A percentile compares a stretch with the other conserved stretches of the same genome.
Conservation (phyloP, 331 rosid genomes). For the Ulmus americana region DNA sequence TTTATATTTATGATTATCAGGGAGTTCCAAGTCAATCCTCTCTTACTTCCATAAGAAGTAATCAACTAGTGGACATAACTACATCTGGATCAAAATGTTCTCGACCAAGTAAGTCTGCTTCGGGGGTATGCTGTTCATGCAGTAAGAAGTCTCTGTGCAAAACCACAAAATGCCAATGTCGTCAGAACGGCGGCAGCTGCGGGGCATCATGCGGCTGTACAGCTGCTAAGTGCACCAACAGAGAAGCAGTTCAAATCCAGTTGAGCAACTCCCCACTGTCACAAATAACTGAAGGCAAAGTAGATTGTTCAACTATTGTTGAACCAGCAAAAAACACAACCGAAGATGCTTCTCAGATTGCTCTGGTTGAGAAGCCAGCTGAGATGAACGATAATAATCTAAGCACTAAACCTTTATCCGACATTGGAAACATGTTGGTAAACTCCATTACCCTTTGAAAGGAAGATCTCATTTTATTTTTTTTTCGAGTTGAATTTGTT, state of each 20-base stretch:
- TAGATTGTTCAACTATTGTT: slow-evolving; percentile 18
- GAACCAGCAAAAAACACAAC: slow-evolving; percentile 19
- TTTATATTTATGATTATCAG: slow-evolving; percentile 32
- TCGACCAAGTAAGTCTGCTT: slow-evolving; percentile 25
- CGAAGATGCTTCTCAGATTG: slow-evolving; percentile 37
- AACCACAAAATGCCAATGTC: slow-evolving; percentile 80
- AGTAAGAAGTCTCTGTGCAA: slow-evolving; percentile 75
- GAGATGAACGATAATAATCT: slow-evolving; percentile 25
- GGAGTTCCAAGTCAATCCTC: slow-evolving; percentile 35
- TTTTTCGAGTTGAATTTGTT: neutral
- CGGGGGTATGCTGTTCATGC: slow-evolving; percentile 69
- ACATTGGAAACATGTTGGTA: slow-evolving; percentile 54
- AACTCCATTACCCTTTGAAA: no score
- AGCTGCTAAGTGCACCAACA: slow-evolving; percentile 63
- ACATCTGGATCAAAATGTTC: slow-evolving; percentile 36
- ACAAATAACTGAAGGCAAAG: slow-evolving; percentile 27
- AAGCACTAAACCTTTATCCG: slow-evolving; percentile 59
- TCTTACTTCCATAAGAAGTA: slow-evolving; percentile 33
- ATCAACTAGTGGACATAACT: slow-evolving; percentile 22
- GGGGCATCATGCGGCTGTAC: slow-evolving; percentile 78
- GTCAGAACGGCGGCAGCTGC: slow-evolving; percentile 63
- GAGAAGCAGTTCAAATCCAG: slow-evolving; percentile 33
- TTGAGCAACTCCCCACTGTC: slow-evolving; percentile 30
- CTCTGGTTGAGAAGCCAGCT: slow-evolving; percentile 47
- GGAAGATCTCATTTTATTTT: neutral